phyloP scores from a whole-genome alignment of 2,329 filamentous ascomycete genomes.

The Hypoxylon sp. region DNA sequence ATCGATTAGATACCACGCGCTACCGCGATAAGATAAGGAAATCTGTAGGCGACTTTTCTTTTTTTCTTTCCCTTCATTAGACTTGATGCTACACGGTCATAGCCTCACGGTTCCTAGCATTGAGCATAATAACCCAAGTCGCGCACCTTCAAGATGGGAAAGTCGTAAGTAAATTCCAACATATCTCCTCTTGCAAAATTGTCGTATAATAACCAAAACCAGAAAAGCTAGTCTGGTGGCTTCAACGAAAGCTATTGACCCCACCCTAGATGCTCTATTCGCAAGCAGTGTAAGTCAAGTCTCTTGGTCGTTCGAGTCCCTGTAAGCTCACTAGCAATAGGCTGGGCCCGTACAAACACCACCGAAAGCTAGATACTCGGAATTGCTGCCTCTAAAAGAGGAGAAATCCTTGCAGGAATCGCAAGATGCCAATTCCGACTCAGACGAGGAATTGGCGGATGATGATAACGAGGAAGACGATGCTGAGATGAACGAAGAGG shows the following conservation, averaged over 20 bases:
- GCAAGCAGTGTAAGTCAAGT: slow-evolving; percentile 75
- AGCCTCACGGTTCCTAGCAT: slow-evolving; percentile 14
- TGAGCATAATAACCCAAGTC: background rate
- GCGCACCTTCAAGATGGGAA: slow-evolving; percentile 51
- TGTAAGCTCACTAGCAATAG: slow-evolving; percentile 46
- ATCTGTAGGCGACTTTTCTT: slow-evolving; percentile 45
- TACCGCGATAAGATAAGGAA: slow-evolving; percentile 42
- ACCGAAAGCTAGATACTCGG: slow-evolving; percentile 62
- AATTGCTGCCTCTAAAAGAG: slow-evolving; percentile 54
- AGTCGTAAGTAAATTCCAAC: slow-evolving; percentile 47
- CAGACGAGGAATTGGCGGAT: slow-evolving; percentile 36
- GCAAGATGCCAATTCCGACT: slow-evolving; percentile 46
- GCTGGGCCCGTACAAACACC: slow-evolving; percentile 66
- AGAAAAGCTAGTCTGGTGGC: slow-evolving; percentile 61
- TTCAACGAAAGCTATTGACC: slow-evolving; percentile 73
- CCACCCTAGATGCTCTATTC: slow-evolving; percentile 78
- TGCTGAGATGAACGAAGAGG: slow-evolving; percentile 48
- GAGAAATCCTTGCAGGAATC: slow-evolving; percentile 54
- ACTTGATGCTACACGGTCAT: slow-evolving; percentile 2
- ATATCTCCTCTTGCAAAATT: background rate
- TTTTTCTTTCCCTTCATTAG: background rate
- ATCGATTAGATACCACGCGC: background rate
- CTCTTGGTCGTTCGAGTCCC: slow-evolving; percentile 2
- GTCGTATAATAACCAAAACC: slow-evolving; percentile 39
- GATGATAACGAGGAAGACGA: slow-evolving; percentile 35